Evolutionary conservation across 768 basidiomycete species (phyloP), one percentile per base, ranked within the genome.

Genomic region (Lyophyllum decastes): DNA sequence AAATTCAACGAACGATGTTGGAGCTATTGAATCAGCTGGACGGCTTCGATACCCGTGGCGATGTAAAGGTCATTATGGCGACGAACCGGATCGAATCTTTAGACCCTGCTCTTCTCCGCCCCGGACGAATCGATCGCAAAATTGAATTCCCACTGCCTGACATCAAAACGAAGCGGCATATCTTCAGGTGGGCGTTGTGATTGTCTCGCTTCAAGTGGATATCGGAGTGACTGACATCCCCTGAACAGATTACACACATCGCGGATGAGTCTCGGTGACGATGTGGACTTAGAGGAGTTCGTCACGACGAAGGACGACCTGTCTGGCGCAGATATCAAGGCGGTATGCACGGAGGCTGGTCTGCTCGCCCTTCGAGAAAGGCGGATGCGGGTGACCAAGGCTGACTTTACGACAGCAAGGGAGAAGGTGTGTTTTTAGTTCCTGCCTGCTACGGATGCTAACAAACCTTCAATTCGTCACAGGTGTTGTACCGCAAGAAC

Each of bases 51-150:
- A 95, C 95, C 5, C 88, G 95, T 55, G 96, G 96, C n/a, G 97
- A 98, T 69, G 95, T 99, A 57, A 99, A 98, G 75, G 96, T 99
- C 64, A 98, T 99, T 72, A 98, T 98, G 97, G 97, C 97, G 12
- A 99, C 97, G 5, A 99, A 99, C 77, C 88, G 84, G 76, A 99
- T 99, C 66, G 96, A 98, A 71, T 88, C 94, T 2, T 84, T 99
- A 26, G 97, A 99, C 73, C 97, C 97, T 54, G 97, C 97, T 17
- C 87, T 99, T 59, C 97, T 99, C 68, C 92, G 97, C 51, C 97
- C 97, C 5, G 97, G 97, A 47, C 94, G 97, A 67, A 98, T 99
- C 61, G 97, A 99, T 68, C 86, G 97, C 52, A 99, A 99, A 80
- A 99, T 99, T 51, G 97, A 97, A 71, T 97, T 96, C 79, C 95